These are phyloP conservation scores for Lichtheimia ramosa DNA, from an alignment of 371 early-diverging fungal species.

Conservation along the genomic window DNA sequence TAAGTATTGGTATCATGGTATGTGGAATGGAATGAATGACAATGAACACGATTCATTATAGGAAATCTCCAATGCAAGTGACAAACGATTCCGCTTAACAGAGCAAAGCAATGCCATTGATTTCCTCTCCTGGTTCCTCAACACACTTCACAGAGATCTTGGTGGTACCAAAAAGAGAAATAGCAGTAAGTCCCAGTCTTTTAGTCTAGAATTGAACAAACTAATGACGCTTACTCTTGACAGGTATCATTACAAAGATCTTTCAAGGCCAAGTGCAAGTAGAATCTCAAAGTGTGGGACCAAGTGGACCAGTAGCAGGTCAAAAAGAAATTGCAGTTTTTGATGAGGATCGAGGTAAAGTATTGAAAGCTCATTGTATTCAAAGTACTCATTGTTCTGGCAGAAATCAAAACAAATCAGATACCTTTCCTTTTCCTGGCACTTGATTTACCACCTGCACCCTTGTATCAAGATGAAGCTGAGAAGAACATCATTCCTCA, in stretches of 20 bases:
- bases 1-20: slow-evolving; percentile 14
- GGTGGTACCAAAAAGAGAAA: slow-evolving; percentile 75
- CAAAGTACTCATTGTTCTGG: background rate
- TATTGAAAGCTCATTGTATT: too few relatives aligned
- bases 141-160: slow-evolving; percentile 84
- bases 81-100: slow-evolving; percentile 78
- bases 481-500: slow-evolving; percentile 95
- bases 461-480: slow-evolving; percentile 87
- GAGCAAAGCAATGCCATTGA: slow-evolving; percentile 89
- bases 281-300: slow-evolving; percentile 61
- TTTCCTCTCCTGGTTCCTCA: slow-evolving; percentile 93
- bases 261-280: slow-evolving; percentile 88
- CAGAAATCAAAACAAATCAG: slow-evolving; percentile 50
- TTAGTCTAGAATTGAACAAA: background rate
- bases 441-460: slow-evolving; percentile 91
- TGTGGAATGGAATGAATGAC: background rate
- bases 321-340: slow-evolving; percentile 28
- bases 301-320: slow-evolving; percentile 11
- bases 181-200: slow-evolving; percentile 60
- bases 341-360: slow-evolving; percentile 44
- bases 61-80: slow-evolving; percentile 87
- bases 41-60: slow-evolving; percentile 9
- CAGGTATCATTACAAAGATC: slow-evolving; percentile 73
- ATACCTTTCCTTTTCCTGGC: slow-evolving; percentile 86
- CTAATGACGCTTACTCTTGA: background rate